These are phyloP conservation scores for Dunaliella primolecta DNA, from an alignment of 139 green algal species.

Conservation along the genomic window DNA sequence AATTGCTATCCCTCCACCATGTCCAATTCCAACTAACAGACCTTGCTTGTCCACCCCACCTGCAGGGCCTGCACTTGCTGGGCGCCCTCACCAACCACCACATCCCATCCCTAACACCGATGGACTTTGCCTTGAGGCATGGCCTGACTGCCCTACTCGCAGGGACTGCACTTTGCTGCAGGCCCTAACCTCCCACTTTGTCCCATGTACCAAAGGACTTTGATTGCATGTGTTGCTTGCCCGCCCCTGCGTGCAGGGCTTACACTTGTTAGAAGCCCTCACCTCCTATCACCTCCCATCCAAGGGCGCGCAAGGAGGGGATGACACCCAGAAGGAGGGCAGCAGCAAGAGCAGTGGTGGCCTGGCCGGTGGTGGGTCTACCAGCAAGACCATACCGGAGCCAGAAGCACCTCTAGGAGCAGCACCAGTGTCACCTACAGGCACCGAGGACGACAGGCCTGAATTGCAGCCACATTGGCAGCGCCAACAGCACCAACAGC, in stretches of 20 bases:
- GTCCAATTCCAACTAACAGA: too few relatives aligned
- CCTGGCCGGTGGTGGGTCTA: too few relatives aligned
- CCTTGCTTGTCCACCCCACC: too few relatives aligned
- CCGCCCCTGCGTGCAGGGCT: background rate
- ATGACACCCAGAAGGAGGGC: background rate
- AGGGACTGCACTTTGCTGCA: too few relatives aligned
- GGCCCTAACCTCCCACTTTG: too few relatives aligned
- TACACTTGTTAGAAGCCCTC: background rate
- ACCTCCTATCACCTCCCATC: background rate
- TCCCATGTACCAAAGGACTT: background rate
- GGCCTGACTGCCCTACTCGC: too few relatives aligned
- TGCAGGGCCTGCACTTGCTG: conserved; percentile 17
- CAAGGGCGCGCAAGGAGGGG: background rate
- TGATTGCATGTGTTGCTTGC: background rate
- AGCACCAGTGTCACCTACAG: background rate
- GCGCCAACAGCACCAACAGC: background rate
- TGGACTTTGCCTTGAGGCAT: too few relatives aligned
- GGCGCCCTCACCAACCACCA: background rate
- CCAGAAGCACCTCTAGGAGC: background rate
- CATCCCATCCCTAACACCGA: too few relatives aligned
- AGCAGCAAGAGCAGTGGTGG: background rate
- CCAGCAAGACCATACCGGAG: too few relatives aligned
- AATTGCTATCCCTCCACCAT: too few relatives aligned
- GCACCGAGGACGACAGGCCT: too few relatives aligned
- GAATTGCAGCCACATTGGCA: background rate